Percentiles rank a stretch among this genome's conserved stretches.
These are phyloP conservation scores for Fragosphaeria purpurea DNA, from an alignment of 2,329 filamentous ascomycete species.

Conservation along the genomic window DNA sequence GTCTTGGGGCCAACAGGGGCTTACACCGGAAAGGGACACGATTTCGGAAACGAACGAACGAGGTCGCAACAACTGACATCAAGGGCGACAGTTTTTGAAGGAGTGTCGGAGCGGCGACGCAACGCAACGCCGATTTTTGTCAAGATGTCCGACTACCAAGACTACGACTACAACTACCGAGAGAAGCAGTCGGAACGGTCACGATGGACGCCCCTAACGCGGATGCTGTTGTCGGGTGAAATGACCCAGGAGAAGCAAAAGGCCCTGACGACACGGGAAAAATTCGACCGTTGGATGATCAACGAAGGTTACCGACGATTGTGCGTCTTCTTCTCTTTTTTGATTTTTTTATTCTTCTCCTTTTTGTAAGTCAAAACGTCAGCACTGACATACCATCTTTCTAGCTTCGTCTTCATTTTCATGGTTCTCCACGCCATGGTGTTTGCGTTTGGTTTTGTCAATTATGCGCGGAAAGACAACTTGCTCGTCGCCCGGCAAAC, in stretches of 20 bases:
- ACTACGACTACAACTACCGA: conserved; percentile 20
- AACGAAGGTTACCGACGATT: conserved; percentile 77
- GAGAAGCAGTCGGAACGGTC: conserved; percentile 54
- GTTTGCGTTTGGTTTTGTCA: conserved; percentile 70
- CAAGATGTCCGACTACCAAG: conserved; percentile 26
- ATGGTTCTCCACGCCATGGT: conserved; percentile 63
- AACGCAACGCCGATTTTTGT: not conserved
- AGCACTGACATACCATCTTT: conserved; percentile 2
- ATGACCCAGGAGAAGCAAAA: conserved; percentile 66
- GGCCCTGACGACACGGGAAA: conserved; percentile 57
- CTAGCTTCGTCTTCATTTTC: conserved; percentile 67
- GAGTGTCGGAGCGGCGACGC: no score
- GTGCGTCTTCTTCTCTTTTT: conserved; percentile 36
- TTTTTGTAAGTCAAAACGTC: conserved; percentile 6
- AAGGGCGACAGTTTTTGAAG: no score
- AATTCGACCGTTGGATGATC: conserved; percentile 79
- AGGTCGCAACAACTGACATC: no score
- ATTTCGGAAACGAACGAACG: no score
- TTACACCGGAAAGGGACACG: not conserved
- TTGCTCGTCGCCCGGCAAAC: conserved; percentile 53
- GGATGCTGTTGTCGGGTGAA: conserved; percentile 74
- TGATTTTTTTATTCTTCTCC: not conserved
- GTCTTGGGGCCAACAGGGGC: not conserved
- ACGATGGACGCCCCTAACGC: conserved; percentile 72
- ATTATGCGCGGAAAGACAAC: conserved; percentile 71